These are phyloP conservation scores for Albizia julibrissin DNA, from an alignment of 306 rosid genomes.

Conservation along the genomic window DNA sequence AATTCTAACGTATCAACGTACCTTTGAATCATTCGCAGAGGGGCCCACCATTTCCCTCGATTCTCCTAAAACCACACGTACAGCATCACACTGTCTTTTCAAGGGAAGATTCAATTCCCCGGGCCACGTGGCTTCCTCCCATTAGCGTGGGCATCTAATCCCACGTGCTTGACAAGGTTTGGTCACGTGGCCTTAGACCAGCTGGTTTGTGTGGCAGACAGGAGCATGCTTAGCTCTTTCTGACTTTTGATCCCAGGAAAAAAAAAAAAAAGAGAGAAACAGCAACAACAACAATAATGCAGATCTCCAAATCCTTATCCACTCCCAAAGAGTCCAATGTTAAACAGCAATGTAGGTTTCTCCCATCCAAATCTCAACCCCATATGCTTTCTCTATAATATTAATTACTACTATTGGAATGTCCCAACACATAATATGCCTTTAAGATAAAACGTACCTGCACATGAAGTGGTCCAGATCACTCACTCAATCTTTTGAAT, in stretches of 20 bases:
- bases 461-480: not conserved
- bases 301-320: constrained; percentile 45
- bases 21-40: not conserved
- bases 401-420: not conserved
- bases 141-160: constrained; percentile 40
- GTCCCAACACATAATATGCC: not conserved
- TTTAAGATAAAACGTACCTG: not conserved
- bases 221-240: constrained; percentile 32
- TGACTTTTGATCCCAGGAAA: not conserved
- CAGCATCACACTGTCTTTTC: constrained; percentile 15
- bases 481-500: not conserved
- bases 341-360: not conserved
- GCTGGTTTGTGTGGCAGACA: constrained; percentile 49
- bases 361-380: not conserved
- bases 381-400: not conserved
- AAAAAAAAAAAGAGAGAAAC: no score
- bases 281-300: constrained; percentile 17
- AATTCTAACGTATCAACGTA: no score
- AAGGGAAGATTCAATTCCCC: constrained; percentile 28
- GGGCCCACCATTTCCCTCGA: not conserved
- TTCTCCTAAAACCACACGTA: not conserved
- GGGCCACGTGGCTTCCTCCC: constrained; percentile 18
- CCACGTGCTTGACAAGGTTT: constrained; percentile 57
- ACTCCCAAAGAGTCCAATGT: constrained; percentile 4
- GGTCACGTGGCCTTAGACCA: constrained; percentile 61